Evolutionary conservation across 805 yeast genomes (phyloP).

Genomic region (Ogataea corticis): DNA sequence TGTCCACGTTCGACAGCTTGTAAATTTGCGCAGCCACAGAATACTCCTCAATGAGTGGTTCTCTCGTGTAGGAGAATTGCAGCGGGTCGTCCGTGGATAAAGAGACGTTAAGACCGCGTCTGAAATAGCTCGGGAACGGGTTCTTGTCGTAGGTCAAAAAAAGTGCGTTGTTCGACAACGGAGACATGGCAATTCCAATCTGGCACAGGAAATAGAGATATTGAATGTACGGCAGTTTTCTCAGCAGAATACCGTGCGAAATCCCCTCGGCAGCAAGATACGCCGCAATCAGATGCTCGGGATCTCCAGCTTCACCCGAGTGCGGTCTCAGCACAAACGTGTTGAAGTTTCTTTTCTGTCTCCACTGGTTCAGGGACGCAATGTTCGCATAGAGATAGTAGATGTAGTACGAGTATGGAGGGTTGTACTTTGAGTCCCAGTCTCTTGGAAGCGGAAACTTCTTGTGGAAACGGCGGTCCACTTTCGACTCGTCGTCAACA

Average conservation of each 20-base stretch:
- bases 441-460: conserved; percentile 83
- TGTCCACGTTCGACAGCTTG: conserved; percentile 90
- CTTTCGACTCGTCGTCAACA: conserved; percentile 96
- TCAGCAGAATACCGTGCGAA: conserved; percentile 89
- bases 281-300: conserved; percentile 91
- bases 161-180: conserved; percentile 92
- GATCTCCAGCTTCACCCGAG: conserved; percentile 99
- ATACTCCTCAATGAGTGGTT: conserved; percentile 95
- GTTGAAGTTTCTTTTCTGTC: conserved; percentile 72
- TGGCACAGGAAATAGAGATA: conserved; percentile 92
- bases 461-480: conserved; percentile 76
- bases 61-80: conserved; percentile 95
- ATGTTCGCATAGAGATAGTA: conserved; percentile 87
- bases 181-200: conserved; percentile 98
- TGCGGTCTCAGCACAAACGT: conserved; percentile 97
- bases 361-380: conserved; percentile 82
- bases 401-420: conserved; percentile 96
- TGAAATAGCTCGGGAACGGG: conserved; percentile 89
- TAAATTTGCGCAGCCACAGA: conserved; percentile 98
- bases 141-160: conserved; percentile 95
- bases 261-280: conserved; percentile 88
- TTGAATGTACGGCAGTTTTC: conserved; percentile 94
- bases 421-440: conserved; percentile 80
- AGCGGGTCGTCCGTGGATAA: conserved; percentile 96
- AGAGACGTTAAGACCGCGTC: conserved; percentile 91